phyloP scores from a whole-genome alignment of 2,329 filamentous ascomycete genomes.

The Beauveria scarabaeidicola region DNA sequence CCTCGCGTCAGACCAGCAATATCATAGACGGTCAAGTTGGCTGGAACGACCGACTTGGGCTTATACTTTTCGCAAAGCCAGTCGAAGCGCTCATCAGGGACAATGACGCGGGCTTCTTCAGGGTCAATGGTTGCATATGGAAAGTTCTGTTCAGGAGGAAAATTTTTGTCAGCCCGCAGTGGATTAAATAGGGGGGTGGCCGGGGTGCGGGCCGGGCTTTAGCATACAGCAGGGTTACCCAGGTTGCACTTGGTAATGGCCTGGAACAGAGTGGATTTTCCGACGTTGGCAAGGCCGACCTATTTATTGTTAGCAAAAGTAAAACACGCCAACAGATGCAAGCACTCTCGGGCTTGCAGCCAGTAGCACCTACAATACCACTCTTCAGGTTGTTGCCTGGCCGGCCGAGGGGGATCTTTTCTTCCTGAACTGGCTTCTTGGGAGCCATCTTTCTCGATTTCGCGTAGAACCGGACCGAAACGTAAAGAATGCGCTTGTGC shows the following conservation, averaged over 20 bases:
- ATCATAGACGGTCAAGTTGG: slow-evolving; percentile 96
- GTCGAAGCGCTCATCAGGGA: slow-evolving; percentile 92
- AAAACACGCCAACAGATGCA: background rate
- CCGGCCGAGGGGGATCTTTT: slow-evolving; percentile 92
- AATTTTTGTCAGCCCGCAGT: slow-evolving; percentile 26
- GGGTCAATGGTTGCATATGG: slow-evolving; percentile 98
- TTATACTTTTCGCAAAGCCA: slow-evolving; percentile 96
- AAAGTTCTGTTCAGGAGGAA: slow-evolving; percentile 61
- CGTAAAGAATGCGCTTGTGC: slow-evolving; percentile 37
- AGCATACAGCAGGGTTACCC: slow-evolving; percentile 86
- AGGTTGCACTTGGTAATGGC: slow-evolving; percentile 96
- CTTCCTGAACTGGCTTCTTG: slow-evolving; percentile 85
- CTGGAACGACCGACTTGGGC: slow-evolving; percentile 93
- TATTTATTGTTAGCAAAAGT: slow-evolving; percentile 27
- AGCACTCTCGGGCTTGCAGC: background rate
- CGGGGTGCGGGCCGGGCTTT: background rate
- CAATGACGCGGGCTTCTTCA: slow-evolving; percentile 94
- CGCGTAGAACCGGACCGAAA: slow-evolving; percentile 48
- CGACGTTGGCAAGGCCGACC: slow-evolving; percentile 98
- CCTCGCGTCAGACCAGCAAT: slow-evolving; percentile 95
- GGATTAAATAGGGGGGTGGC: slow-evolving; percentile 8
- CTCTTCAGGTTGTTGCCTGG: slow-evolving; percentile 98
- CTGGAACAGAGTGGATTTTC: slow-evolving; percentile 99
- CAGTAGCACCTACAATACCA: slow-evolving; percentile 69
- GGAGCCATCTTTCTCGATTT: slow-evolving; percentile 79